phyloP scores from a whole-genome alignment of 495 filamentous ascomycete genomes.

The Aspergillus carlsbadensis region DNA sequence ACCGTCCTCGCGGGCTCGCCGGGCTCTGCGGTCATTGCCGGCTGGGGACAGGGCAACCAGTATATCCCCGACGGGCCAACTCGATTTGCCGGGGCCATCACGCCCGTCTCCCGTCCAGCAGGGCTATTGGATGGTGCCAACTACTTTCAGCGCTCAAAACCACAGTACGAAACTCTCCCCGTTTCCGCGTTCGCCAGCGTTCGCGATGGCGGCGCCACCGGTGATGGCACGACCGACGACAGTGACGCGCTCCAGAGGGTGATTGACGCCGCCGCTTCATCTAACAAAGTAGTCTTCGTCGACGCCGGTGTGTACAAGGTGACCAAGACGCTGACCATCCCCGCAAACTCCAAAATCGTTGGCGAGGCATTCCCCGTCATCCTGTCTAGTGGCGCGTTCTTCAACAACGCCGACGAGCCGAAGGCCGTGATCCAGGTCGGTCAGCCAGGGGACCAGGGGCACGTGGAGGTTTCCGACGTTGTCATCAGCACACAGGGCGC shows the following conservation, averaged over 20 bases:
- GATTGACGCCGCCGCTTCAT: background rate
- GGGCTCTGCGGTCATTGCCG: conserved; percentile 51
- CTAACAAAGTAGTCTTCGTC: conserved; percentile 49
- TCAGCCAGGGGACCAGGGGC: conserved; percentile 48
- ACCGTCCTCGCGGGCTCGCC: conserved; percentile 35
- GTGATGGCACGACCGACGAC: conserved; percentile 73
- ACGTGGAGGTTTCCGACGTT: conserved; percentile 59
- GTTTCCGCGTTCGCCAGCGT: conserved; percentile 58
- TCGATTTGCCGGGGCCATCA: conserved; percentile 13
- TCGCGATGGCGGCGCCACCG: conserved; percentile 57
- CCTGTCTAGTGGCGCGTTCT: conserved; percentile 58
- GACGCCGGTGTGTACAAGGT: conserved; percentile 50
- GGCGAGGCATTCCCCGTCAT: conserved; percentile 64
- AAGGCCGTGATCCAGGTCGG: conserved; percentile 67
- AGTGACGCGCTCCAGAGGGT: conserved; percentile 48
- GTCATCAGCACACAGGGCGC: conserved; percentile 60
- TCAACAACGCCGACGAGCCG: conserved; percentile 56
- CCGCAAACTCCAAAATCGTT: conserved; percentile 41
- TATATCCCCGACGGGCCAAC: conserved; percentile 43
- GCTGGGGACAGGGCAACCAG: conserved; percentile 55
- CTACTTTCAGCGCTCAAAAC: conserved; percentile 32
- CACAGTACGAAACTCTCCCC: conserved; percentile 52
- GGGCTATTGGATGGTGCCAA: too few relatives aligned
- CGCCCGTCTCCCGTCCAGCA: too few relatives aligned
- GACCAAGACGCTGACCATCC: conserved; percentile 46